A percentile compares a stretch with the other conserved stretches of the same genome.
phyloP scores from a whole-genome alignment of 441 rosid species.

The Erodium texanum region DNA sequence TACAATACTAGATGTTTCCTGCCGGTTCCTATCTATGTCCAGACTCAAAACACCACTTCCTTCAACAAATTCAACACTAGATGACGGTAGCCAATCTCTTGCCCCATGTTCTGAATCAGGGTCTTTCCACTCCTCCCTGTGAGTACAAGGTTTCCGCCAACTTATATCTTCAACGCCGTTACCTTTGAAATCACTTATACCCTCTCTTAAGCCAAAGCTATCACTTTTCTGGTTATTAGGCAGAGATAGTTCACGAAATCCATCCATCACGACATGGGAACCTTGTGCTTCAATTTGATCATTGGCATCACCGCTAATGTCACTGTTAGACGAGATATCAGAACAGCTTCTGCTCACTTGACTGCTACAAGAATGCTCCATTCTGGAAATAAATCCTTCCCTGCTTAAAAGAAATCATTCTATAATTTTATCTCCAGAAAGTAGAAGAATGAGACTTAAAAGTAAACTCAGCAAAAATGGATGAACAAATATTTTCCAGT shows the following conservation, averaged over 20 bases:
- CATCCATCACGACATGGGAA: conserved; percentile 26
- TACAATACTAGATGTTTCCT: not conserved
- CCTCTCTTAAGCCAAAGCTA: conserved; percentile 24
- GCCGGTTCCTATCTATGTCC: not conserved
- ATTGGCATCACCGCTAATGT: conserved; percentile 31
- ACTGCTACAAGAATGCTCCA: conserved; percentile 47
- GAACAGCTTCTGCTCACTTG: conserved; percentile 46
- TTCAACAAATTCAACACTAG: conserved; percentile 2
- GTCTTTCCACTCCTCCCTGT: conserved; percentile 35
- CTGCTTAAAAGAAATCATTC: conserved; percentile 28
- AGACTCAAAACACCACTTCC: not conserved
- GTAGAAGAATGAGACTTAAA: not conserved
- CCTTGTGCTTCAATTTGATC: conserved; percentile 32
- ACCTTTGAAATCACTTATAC: conserved; percentile 30
- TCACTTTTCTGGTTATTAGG: conserved; percentile 26
- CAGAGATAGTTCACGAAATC: conserved; percentile 29
- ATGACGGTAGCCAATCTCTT: conserved; percentile 29
- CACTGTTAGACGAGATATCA: conserved; percentile 51
- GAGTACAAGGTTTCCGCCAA: conserved; percentile 31
- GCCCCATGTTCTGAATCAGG: conserved; percentile 32
- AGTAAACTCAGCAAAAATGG: not conserved
- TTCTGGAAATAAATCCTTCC: conserved; percentile 75
- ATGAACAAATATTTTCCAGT: not conserved
- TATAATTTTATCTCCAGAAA: not conserved
- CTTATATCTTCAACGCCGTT: conserved; percentile 25